phyloP scores from a whole-genome alignment of 1,284 basidiomycete species.

The Ustilago crameri region DNA sequence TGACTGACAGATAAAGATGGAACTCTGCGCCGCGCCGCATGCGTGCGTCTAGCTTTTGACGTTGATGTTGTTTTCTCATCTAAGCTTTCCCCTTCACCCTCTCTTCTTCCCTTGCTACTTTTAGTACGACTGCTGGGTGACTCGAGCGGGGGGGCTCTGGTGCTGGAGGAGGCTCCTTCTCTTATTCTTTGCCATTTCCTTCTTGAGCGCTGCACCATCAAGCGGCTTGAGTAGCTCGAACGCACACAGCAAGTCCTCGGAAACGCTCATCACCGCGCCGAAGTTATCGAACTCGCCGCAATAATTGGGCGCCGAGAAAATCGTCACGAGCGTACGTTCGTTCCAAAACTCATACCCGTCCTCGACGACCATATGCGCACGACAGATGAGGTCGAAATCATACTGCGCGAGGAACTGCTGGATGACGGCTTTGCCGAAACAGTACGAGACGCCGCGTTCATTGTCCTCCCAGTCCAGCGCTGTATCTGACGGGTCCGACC shows the following conservation, averaged over 20 bases:
- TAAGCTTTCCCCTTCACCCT: not conserved
- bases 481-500: slow-evolving; percentile 98
- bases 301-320: slow-evolving; percentile 93
- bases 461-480: slow-evolving; percentile 99
- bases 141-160: slow-evolving; percentile 30
- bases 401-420: slow-evolving; percentile 85
- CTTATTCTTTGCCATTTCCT: slow-evolving; percentile 99
- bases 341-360: slow-evolving; percentile 99
- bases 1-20: not conserved
- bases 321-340: slow-evolving; percentile 95
- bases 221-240: slow-evolving; percentile 95
- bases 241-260: slow-evolving; percentile 94
- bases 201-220: slow-evolving; percentile 92
- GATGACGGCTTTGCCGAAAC: slow-evolving; percentile 97
- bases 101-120: not conserved
- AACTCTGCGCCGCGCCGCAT: no score
- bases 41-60: no score
- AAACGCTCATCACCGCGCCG: slow-evolving; percentile 82
- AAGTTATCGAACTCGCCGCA: slow-evolving; percentile 99
- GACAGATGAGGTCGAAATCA: slow-evolving; percentile 99
- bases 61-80: not conserved
- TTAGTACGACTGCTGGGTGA: slow-evolving; percentile 33
- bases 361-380: slow-evolving; percentile 99
- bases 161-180: slow-evolving; percentile 77
- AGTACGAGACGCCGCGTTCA: slow-evolving; percentile 98